Conservation (phyloP, 176 grass and related monocot species). For the Avena eriantha region DNA sequence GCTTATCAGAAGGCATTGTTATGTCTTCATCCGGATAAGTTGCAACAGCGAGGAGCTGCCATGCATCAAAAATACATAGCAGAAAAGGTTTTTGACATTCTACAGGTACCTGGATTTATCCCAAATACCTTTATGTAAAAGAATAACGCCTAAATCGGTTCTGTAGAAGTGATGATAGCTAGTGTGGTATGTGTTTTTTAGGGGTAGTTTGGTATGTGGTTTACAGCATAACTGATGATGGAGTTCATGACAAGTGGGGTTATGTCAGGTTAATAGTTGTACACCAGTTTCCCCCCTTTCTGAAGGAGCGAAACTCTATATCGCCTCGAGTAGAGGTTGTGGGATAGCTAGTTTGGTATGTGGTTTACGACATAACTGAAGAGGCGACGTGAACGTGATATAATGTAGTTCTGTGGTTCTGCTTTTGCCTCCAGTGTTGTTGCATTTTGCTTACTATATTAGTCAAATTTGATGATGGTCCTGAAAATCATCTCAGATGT, state of each 20-base stretch:
- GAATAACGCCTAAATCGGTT: not conserved
- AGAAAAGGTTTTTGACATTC: conserved; percentile 92
- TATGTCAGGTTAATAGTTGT: not conserved
- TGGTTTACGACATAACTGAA: not conserved
- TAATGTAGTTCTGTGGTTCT: conserved; percentile 11
- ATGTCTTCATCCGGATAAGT: conserved; percentile 94
- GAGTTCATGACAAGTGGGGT: not conserved
- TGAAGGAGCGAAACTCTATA: not conserved
- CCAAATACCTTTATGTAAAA: not conserved
- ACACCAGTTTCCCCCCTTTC: not conserved
- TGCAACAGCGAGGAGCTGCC: conserved; percentile 77
- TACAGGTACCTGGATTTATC: conserved; percentile 80
- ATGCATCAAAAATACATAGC: conserved; percentile 86
- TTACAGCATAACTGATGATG: not conserved
- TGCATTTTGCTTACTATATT: not conserved
- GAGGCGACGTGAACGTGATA: not conserved
- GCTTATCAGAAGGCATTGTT: conserved; percentile 90
- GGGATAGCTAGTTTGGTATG: not conserved
- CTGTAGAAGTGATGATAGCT: not conserved
- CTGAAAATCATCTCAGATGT: conserved; percentile 23
- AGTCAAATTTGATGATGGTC: conserved; percentile 3
- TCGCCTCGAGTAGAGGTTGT: not conserved
- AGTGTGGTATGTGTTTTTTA: conserved; percentile 5
- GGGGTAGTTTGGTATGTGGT: not conserved
- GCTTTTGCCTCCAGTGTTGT: not conserved